Evolutionary conservation across 1,284 basidiomycete genomes (phyloP).

Genomic region (Leccinum holopus): DNA sequence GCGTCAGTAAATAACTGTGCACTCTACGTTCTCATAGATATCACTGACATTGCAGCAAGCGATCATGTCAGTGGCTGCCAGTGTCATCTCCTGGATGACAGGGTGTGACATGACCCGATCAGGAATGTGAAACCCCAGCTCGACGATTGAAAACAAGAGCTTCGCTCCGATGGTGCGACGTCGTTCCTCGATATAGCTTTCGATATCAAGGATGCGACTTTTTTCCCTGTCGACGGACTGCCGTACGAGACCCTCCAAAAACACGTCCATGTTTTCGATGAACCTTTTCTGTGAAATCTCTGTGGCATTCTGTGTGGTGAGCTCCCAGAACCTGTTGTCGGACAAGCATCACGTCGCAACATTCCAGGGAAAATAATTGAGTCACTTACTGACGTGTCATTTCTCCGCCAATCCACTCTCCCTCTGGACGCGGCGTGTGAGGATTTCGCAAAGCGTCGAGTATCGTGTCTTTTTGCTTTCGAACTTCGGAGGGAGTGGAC

Average conservation of each 20-base stretch:
- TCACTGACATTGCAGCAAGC: background rate
- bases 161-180: background rate
- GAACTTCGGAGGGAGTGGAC: background rate
- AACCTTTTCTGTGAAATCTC: background rate
- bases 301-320: background rate
- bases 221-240: background rate
- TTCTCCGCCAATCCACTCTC: background rate
- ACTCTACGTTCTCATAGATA: background rate
- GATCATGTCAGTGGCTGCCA: background rate
- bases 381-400: background rate
- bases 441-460: background rate
- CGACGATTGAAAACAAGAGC: background rate
- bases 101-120: background rate
- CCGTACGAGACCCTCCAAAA: background rate
- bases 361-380: background rate
- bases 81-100: background rate
- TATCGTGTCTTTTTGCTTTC: background rate
- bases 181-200: background rate
- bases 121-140: background rate
- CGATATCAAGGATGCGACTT: background rate
- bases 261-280: background rate
- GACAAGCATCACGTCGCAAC: background rate
- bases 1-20: background rate
- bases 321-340: background rate
- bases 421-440: background rate